A percentile compares a stretch with the other conserved stretches of the same genome.
phyloP scores from a whole-genome alignment of 108 stramenopile species.

The Parietichytrium sp. region DNA sequence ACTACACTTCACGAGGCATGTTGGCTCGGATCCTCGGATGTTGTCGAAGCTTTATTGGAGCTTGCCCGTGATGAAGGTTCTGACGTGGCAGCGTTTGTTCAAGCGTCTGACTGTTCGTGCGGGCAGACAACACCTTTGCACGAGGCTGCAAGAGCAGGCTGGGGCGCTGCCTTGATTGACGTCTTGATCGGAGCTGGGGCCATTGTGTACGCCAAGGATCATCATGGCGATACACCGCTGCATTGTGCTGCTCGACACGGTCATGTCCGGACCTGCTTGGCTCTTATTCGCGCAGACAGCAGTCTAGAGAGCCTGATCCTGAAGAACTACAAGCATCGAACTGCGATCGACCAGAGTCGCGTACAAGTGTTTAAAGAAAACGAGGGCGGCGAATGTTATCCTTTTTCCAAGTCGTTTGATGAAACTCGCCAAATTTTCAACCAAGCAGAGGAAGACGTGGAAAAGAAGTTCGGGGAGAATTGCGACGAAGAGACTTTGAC shows the following conservation, averaged over 20 bases:
- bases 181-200: not conserved
- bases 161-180: not conserved
- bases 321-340: not conserved
- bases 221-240: not conserved
- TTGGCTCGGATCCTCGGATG: not conserved
- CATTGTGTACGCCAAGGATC: not conserved
- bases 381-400: too few species aligned
- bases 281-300: not conserved
- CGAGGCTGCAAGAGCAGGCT: not conserved
- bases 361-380: too few species aligned
- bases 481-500: too few species aligned
- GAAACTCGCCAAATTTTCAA: too few species aligned
- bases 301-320: not conserved
- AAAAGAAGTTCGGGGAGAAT: too few species aligned
- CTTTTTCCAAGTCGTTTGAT: too few species aligned
- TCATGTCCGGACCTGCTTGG: not conserved
- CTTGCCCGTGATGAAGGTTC: not conserved
- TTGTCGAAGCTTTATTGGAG: not conserved
- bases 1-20: constrained; percentile 11
- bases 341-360: not conserved
- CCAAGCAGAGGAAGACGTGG: too few species aligned
- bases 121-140: not conserved
- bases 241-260: constrained; percentile 33
- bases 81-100: not conserved
- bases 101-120: not conserved